phyloP scores from a whole-genome alignment of 306 rosid genomes.

The Vigna angularis region DNA sequence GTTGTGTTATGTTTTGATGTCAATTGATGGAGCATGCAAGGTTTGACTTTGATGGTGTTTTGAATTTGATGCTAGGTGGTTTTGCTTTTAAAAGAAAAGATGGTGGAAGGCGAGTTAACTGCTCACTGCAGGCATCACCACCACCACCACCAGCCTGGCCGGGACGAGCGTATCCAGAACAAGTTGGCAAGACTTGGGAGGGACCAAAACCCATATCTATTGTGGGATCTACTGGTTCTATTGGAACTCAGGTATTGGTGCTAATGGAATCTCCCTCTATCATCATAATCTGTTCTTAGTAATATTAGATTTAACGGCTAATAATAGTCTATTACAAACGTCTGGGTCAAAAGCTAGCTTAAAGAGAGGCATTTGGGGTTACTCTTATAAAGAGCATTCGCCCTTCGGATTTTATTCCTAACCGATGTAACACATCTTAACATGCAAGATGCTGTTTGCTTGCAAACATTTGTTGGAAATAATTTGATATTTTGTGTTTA shows the following conservation, averaged over 20 bases:
- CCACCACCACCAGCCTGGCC: conserved; percentile 98
- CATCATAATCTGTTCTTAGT: conserved; percentile 1
- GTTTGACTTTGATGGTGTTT: conserved; percentile 22
- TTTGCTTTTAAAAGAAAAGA: conserved; percentile 70
- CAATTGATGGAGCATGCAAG: neutral
- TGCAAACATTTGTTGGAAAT: conserved; percentile 27
- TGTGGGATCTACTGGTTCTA: conserved; percentile 91
- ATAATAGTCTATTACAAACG: neutral
- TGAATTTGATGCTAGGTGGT: conserved; percentile 52
- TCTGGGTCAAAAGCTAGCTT: neutral
- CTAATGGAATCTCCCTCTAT: neutral
- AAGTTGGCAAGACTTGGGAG: conserved; percentile 66
- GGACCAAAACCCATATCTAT: conserved; percentile 95
- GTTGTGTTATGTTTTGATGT: conserved; percentile 26
- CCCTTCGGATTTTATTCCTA: neutral
- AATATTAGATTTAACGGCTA: neutral
- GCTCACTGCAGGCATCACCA: conserved; percentile 68
- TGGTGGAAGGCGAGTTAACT: conserved; percentile 58
- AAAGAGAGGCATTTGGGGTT: neutral
- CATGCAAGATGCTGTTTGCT: conserved; percentile 25
- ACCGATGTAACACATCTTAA: neutral
- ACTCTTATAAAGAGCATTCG: neutral
- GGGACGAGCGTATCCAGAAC: conserved; percentile 78
- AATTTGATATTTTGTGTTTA: conserved; percentile 10
- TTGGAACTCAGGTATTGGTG: conserved; percentile 90